Evolutionary conservation across 1,139 yeast species (phyloP).

Genomic region (Hyphopichia khmerensis): DNA sequence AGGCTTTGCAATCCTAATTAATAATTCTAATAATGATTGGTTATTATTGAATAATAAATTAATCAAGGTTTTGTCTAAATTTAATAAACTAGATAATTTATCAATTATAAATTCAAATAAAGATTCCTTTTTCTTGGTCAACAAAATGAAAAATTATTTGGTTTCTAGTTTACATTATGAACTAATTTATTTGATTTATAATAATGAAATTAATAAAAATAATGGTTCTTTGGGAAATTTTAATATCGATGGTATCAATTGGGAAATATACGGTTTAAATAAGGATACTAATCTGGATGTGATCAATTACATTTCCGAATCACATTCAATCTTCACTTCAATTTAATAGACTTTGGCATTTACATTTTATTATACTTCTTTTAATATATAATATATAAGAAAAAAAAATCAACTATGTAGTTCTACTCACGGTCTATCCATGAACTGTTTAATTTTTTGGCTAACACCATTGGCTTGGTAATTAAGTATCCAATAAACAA

Average conservation of each 20-base stretch:
- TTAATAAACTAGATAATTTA: slow-evolving; percentile 15
- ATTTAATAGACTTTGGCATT: slow-evolving; percentile 1
- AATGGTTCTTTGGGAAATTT: slow-evolving; percentile 1
- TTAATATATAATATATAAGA: background rate
- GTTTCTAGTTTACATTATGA: slow-evolving; percentile 42
- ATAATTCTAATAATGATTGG: slow-evolving; percentile 21
- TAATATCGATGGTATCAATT: slow-evolving; percentile 15
- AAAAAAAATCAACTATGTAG: background rate
- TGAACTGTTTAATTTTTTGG: slow-evolving; percentile 41
- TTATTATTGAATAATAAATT: slow-evolving; percentile 24
- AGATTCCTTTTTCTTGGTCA: slow-evolving; percentile 29
- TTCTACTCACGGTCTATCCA: slow-evolving; percentile 26
- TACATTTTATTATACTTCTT: background rate
- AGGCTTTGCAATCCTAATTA: slow-evolving; percentile 22
- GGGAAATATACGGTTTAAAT: slow-evolving; percentile 32
- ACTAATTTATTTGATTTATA: slow-evolving; percentile 41
- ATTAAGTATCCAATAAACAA: slow-evolving; percentile 45
- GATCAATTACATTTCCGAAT: slow-evolving; percentile 4
- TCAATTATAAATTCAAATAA: slow-evolving; percentile 4
- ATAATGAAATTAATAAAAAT: slow-evolving; percentile 14
- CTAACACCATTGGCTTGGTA: slow-evolving; percentile 58
- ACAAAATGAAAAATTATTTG: slow-evolving; percentile 37
- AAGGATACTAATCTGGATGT: slow-evolving; percentile 7
- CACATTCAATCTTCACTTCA: slow-evolving; percentile 4
- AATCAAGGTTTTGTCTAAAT: slow-evolving; percentile 29